These are phyloP conservation scores for Orbilia blumenaviensis DNA, from an alignment of 2,329 filamentous ascomycete species.

Conservation along the genomic window DNA sequence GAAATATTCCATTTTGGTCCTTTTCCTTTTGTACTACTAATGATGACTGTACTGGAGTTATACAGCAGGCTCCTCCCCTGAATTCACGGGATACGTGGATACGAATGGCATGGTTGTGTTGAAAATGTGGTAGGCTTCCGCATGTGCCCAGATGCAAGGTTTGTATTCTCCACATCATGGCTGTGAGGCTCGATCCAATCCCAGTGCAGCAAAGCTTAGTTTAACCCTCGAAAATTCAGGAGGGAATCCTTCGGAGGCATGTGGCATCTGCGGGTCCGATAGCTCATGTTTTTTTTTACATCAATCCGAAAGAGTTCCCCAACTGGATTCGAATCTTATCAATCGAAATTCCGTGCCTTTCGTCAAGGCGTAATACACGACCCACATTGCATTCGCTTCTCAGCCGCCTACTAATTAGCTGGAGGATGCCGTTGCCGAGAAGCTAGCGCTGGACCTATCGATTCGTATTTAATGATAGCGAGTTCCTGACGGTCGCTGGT, in stretches of 20 bases:
- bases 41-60: background rate
- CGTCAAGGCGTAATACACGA: too few species aligned
- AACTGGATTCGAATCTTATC: background rate
- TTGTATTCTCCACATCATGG: conserved; percentile 26
- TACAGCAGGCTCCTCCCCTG: conserved; percentile 1
- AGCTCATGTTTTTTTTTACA: conserved; percentile 4
- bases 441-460: conserved; percentile 12
- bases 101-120: conserved; percentile 21
- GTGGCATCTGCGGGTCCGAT: conserved; percentile 8
- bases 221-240: conserved; percentile 22
- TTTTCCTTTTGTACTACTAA: background rate
- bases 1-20: background rate
- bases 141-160: conserved; percentile 22
- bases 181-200: conserved; percentile 32
- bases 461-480: conserved; percentile 15
- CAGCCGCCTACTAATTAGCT: background rate
- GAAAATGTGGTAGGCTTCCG: conserved; percentile 17
- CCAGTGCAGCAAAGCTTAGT: background rate
- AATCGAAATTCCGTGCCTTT: background rate
- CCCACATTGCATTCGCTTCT: conserved; percentile 19
- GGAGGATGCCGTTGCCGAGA: conserved; percentile 21
- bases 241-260: conserved; percentile 15
- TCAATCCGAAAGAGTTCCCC: background rate
- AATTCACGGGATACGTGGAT: background rate
- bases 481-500: conserved; percentile 7